These are phyloP conservation scores for Bipolaris oryzae DNA, from an alignment of 2,329 filamentous ascomycete species.

Conservation along the genomic window DNA sequence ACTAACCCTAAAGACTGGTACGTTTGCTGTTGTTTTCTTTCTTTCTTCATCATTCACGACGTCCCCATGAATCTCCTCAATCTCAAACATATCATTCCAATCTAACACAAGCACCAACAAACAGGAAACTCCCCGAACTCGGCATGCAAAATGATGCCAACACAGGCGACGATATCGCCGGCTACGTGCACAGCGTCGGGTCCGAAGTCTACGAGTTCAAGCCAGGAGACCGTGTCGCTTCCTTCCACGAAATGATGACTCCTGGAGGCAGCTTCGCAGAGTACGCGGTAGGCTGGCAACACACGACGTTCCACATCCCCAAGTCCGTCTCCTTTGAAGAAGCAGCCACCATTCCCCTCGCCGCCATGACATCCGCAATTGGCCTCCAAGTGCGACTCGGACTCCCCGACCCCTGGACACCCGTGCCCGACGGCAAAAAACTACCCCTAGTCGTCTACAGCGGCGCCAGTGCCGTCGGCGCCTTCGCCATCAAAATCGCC, in stretches of 20 bases:
- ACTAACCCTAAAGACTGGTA: slow-evolving; percentile 59
- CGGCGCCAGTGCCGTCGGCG: slow-evolving; percentile 50
- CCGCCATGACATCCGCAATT: slow-evolving; percentile 54
- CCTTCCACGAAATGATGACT: slow-evolving; percentile 61
- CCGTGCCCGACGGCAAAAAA: slow-evolving; percentile 15
- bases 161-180: slow-evolving; percentile 62
- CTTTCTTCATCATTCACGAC: neutral
- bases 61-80: too few species aligned
- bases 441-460: slow-evolving; percentile 51
- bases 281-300: slow-evolving; percentile 62
- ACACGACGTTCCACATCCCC: slow-evolving; percentile 64
- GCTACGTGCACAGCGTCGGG: slow-evolving; percentile 62
- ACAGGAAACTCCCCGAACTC: slow-evolving; percentile 37
- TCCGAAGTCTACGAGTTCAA: slow-evolving; percentile 63
- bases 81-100: too few species aligned
- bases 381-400: slow-evolving; percentile 53
- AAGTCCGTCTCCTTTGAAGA: slow-evolving; percentile 58
- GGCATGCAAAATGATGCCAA: slow-evolving; percentile 44
- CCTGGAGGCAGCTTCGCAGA: slow-evolving; percentile 64
- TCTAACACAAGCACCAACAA: neutral
- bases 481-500: slow-evolving; percentile 51
- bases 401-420: slow-evolving; percentile 51
- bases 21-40: slow-evolving; percentile 11
- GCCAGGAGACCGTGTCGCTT: slow-evolving; percentile 62
- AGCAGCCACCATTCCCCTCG: slow-evolving; percentile 55